Percentiles rank a stretch among this genome's conserved stretches.
Evolutionary conservation across 2,329 filamentous ascomycete species (phyloP).

Genomic region (Paracorniculantispora psalliotae): DNA sequence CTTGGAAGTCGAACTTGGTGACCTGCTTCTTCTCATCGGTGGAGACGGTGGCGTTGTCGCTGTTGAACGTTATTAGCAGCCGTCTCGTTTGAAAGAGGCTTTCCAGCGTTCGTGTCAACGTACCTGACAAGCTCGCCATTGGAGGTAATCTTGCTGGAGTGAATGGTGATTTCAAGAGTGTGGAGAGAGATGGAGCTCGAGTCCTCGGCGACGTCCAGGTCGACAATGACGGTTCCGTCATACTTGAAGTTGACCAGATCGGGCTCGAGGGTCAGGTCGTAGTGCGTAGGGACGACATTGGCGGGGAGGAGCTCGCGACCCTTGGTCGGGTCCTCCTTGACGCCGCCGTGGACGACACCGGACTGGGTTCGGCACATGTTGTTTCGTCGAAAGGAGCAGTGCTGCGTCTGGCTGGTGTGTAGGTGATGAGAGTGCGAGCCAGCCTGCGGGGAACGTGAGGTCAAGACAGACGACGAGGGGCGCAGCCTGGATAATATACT

Average conservation of each 20-base stretch:
- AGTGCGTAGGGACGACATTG: slow-evolving; percentile 89
- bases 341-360: slow-evolving; percentile 29
- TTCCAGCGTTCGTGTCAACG: slow-evolving; percentile 16
- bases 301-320: slow-evolving; percentile 77
- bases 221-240: slow-evolving; percentile 76
- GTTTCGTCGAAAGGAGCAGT: slow-evolving; percentile 70
- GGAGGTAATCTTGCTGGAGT: slow-evolving; percentile 47
- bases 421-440: slow-evolving; percentile 4
- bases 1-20: slow-evolving; percentile 73
- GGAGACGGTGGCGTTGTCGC: slow-evolving; percentile 50
- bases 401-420: slow-evolving; percentile 32
- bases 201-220: slow-evolving; percentile 81
- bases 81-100: slow-evolving; percentile 17
- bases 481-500: slow-evolving; percentile 6
- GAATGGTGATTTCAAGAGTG: slow-evolving; percentile 79
- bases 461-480: background rate
- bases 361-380: slow-evolving; percentile 59
- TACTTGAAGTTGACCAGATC: slow-evolving; percentile 85
- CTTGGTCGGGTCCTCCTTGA: slow-evolving; percentile 24
- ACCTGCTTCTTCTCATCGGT: slow-evolving; percentile 78
- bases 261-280: slow-evolving; percentile 86
- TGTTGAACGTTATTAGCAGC: slow-evolving; percentile 14
- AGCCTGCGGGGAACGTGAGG: background rate
- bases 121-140: slow-evolving; percentile 48
- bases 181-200: slow-evolving; percentile 83